phyloP scores from a whole-genome alignment of 495 filamentous ascomycete genomes.

The Diplogelasinospora grovesii region DNA sequence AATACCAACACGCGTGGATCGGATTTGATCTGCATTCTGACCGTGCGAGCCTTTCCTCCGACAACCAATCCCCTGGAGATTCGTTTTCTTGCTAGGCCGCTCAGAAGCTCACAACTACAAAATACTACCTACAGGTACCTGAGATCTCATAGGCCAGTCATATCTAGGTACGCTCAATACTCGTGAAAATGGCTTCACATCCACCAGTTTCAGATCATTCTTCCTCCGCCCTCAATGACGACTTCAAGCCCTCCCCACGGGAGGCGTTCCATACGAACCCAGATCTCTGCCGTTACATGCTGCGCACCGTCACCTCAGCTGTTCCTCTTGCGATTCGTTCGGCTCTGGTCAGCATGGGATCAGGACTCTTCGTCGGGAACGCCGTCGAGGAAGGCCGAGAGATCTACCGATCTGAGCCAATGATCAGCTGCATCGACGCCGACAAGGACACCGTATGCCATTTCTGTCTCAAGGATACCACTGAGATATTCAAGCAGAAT shows the following conservation, averaged over 20 bases:
- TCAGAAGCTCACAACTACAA: too few species aligned
- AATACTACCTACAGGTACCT: too few species aligned
- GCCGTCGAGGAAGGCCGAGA: conserved; percentile 10
- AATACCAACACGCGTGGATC: too few species aligned
- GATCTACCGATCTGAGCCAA: conserved; percentile 15
- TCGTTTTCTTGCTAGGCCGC: too few species aligned
- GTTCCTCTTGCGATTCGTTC: conserved; percentile 13
- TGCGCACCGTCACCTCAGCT: conserved; percentile 3
- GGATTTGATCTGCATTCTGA: too few species aligned
- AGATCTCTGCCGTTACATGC: conserved; percentile 10
- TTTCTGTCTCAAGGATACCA: conserved; percentile 11
- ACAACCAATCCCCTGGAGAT: too few species aligned
- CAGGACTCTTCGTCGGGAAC: conserved; percentile 14
- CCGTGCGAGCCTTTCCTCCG: too few species aligned
- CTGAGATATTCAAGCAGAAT: not conserved
- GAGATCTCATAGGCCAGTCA: too few species aligned
- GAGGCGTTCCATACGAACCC: conserved; percentile 9
- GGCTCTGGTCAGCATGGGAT: conserved; percentile 10
- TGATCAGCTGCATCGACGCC: conserved; percentile 7
- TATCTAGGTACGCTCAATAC: too few species aligned
- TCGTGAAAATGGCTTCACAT: too few species aligned
- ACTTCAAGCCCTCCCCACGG: conserved; percentile 6
- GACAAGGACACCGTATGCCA: conserved; percentile 10
- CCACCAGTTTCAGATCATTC: too few species aligned
- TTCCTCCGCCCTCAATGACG: too few species aligned